These are phyloP conservation scores for Saccharomycopsis capsularis DNA, from an alignment of 805 yeast species.

Conservation along the genomic window DNA sequence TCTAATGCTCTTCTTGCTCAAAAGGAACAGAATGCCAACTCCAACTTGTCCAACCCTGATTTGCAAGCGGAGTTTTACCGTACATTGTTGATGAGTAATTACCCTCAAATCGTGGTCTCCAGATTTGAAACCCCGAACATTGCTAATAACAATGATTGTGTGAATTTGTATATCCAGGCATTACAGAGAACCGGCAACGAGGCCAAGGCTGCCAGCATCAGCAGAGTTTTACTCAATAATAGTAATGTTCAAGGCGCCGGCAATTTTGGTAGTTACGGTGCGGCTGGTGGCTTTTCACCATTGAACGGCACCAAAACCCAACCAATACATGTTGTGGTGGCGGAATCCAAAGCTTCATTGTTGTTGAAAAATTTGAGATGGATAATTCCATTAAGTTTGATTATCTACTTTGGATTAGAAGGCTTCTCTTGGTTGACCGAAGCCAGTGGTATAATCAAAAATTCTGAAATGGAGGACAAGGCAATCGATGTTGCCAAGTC, in stretches of 20 bases:
- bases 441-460: conserved; percentile 59
- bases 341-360: conserved; percentile 75
- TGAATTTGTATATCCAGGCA: conserved; percentile 73
- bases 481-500: conserved; percentile 79
- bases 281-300: conserved; percentile 12
- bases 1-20: conserved; percentile 35
- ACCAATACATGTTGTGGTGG: conserved; percentile 90
- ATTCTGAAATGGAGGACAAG: conserved; percentile 65
- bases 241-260: conserved; percentile 30
- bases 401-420: conserved; percentile 75
- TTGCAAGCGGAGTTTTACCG: conserved; percentile 82
- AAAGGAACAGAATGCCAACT: conserved; percentile 83
- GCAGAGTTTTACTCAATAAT: conserved; percentile 34
- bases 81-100: conserved; percentile 65
- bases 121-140: conserved; percentile 94
- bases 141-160: conserved; percentile 73
- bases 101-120: conserved; percentile 94
- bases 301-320: conserved; percentile 64
- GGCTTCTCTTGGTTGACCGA: conserved; percentile 77
- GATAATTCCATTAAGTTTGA: conserved; percentile 72
- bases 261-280: conserved; percentile 23
- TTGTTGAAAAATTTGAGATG: conserved; percentile 84
- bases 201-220: conserved; percentile 68
- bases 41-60: conserved; percentile 56
- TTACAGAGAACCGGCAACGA: conserved; percentile 68